Percentiles rank a stretch among this genome's conserved stretches.
These are phyloP conservation scores for Plicaturopsis crispa DNA, from an alignment of 768 basidiomycete species.

Conservation along the genomic window DNA sequence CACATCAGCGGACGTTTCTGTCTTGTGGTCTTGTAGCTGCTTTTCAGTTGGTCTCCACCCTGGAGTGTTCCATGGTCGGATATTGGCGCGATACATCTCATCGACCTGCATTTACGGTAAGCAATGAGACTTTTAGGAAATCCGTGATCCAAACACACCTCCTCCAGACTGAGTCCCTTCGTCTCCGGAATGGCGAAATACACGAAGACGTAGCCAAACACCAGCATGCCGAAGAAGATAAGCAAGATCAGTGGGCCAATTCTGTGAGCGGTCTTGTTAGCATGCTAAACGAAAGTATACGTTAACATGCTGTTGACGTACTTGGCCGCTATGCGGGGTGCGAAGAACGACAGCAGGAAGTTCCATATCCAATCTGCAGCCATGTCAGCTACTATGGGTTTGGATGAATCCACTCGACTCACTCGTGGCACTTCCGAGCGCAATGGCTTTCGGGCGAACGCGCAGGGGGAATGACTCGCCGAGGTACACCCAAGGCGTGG, in stretches of 20 bases:
- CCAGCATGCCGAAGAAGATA: slow-evolving; percentile 70
- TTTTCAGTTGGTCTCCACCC: slow-evolving; percentile 48
- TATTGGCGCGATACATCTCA: slow-evolving; percentile 61
- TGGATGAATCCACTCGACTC: slow-evolving; percentile 20
- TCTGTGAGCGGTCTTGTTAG: slow-evolving; percentile 22
- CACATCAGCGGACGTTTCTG: too few relatives aligned
- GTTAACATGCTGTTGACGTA: too few relatives aligned
- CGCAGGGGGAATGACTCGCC: slow-evolving; percentile 80
- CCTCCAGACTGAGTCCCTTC: slow-evolving; percentile 69
- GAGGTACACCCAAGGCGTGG: slow-evolving; percentile 69
- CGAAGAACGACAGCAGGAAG: slow-evolving; percentile 66
- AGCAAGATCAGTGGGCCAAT: slow-evolving; percentile 72
- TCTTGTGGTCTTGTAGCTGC: slow-evolving; percentile 25
- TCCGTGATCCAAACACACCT: slow-evolving; percentile 29
- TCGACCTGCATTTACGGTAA: slow-evolving; percentile 40
- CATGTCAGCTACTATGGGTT: slow-evolving; percentile 11
- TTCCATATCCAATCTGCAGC: slow-evolving; percentile 77
- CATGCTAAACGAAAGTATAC: neutral
- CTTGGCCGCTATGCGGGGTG: slow-evolving; percentile 56
- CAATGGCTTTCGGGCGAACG: slow-evolving; percentile 71
- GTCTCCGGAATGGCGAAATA: slow-evolving; percentile 78
- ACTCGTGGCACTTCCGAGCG: slow-evolving; percentile 60
- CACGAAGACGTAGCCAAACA: slow-evolving; percentile 65
- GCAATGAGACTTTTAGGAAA: neutral
- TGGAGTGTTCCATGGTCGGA: slow-evolving; percentile 60